Conservation (phyloP, 768 basidiomycete species). For the Saitozyma podzolica region DNA sequence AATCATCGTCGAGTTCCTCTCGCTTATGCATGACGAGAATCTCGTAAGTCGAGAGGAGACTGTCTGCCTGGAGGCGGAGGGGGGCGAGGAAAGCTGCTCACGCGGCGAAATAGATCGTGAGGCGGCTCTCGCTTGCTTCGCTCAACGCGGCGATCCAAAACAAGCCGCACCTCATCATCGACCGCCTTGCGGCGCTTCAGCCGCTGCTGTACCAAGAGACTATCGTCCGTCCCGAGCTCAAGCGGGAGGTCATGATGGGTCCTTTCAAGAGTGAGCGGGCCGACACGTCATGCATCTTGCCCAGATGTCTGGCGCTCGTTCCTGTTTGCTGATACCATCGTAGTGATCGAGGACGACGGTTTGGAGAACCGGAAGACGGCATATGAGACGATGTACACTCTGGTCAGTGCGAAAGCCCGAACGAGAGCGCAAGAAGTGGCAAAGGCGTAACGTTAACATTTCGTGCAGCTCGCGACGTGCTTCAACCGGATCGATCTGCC, state of each 20-base stretch:
- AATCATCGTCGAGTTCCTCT: constrained; percentile 82
- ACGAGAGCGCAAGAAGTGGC: neutral
- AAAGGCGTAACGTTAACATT: neutral
- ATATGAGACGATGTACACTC: constrained; percentile 90
- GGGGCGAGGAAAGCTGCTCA: neutral
- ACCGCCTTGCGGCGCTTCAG: constrained; percentile 72
- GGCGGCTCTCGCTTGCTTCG: constrained; percentile 82
- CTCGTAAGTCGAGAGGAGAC: constrained; percentile 60
- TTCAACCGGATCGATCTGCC: constrained; percentile 81
- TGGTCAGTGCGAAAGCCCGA: constrained; percentile 59
- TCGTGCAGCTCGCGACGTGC: constrained; percentile 61
- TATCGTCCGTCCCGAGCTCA: constrained; percentile 62
- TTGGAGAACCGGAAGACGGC: constrained; percentile 95
- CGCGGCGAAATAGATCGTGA: constrained; percentile 66
- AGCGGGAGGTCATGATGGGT: constrained; percentile 46
- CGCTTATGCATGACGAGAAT: constrained; percentile 83
- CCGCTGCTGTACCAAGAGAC: constrained; percentile 87
- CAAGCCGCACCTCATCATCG: constrained; percentile 86
- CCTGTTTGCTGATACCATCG: neutral
- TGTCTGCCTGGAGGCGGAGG: neutral
- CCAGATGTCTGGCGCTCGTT: neutral
- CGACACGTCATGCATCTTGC: too few species aligned
- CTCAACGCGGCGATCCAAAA: constrained; percentile 93
- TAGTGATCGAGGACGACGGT: constrained; percentile 85
- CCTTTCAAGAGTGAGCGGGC: constrained; percentile 45